A percentile compares a stretch with the other conserved stretches of the same genome.
Conservation (phyloP, 306 rosid genomes). For the Abrus precatorius region DNA sequence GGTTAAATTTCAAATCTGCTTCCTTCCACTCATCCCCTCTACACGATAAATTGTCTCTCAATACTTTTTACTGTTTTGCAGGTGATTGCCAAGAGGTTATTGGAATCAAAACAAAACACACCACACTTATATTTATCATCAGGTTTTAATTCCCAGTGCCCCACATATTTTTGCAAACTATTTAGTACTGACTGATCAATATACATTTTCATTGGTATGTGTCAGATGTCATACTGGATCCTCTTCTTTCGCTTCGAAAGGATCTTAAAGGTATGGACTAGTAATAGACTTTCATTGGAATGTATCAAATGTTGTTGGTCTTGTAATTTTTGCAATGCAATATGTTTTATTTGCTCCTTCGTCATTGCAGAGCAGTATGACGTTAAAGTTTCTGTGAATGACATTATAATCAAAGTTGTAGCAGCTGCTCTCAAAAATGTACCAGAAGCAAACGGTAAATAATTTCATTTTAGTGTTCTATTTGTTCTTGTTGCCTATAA, state of each 20-base stretch:
- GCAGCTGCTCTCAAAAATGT: slow-evolving; percentile 91
- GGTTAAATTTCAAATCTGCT: slow-evolving; percentile 29
- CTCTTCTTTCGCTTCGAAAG: slow-evolving; percentile 92
- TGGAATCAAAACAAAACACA: slow-evolving; percentile 90
- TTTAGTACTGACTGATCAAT: slow-evolving; percentile 34
- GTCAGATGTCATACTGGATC: slow-evolving; percentile 87
- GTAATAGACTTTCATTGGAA: slow-evolving; percentile 18
- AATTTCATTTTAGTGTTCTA: slow-evolving; percentile 31
- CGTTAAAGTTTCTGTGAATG: slow-evolving; percentile 97
- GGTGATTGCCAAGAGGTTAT: slow-evolving; percentile 93
- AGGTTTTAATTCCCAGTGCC: slow-evolving; percentile 62
- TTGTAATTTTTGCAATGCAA: slow-evolving; percentile 23
- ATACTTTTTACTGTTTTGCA: slow-evolving; percentile 50
- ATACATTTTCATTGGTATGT: slow-evolving; percentile 43
- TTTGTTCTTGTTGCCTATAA: slow-evolving; percentile 22
- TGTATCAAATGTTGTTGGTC: slow-evolving; percentile 36
- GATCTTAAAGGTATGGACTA: slow-evolving; percentile 81
- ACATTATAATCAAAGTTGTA: slow-evolving; percentile 93
- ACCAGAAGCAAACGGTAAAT: slow-evolving; percentile 92
- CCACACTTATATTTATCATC: slow-evolving; percentile 91
- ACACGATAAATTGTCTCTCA: slow-evolving; percentile 21
- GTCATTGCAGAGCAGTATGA: slow-evolving; percentile 80
- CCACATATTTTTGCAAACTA: slow-evolving; percentile 33
- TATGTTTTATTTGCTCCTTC: slow-evolving; percentile 46
- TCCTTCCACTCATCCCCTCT: slow-evolving; percentile 24